phyloP scores from a whole-genome alignment of 2,329 filamentous ascomycete species.

The Talaromyces marneffei region DNA sequence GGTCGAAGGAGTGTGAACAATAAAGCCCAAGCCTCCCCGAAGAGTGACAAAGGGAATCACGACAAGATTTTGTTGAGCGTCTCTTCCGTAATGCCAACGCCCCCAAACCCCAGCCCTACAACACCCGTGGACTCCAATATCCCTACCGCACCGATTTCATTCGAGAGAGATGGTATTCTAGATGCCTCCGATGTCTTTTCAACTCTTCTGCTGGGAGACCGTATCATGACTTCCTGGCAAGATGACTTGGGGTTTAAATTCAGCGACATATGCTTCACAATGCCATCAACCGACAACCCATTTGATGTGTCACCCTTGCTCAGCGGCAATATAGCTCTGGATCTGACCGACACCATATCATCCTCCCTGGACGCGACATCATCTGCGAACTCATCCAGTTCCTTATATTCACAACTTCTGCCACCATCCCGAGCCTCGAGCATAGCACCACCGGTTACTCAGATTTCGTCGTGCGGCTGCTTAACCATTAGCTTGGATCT shows the following conservation, averaged over 20 bases:
- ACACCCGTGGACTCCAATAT: neutral
- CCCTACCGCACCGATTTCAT: neutral
- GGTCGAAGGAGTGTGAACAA: constrained; percentile 20
- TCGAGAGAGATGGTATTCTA: neutral
- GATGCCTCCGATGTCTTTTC: neutral
- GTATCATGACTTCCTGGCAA: neutral
- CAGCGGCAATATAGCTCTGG: neutral
- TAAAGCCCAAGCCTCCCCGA: neutral
- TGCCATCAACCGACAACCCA: neutral
- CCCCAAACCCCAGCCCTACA: neutral
- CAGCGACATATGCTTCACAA: neutral
- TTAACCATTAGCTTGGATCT: neutral
- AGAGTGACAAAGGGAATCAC: neutral
- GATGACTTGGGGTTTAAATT: neutral
- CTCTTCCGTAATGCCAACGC: neutral
- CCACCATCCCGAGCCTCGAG: neutral
- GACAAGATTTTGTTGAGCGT: neutral
- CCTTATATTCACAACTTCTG: neutral
- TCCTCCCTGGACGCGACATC: neutral
- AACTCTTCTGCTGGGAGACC: neutral
- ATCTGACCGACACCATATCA: neutral
- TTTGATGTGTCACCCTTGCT: neutral
- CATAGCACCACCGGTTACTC: neutral
- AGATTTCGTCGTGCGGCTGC: neutral
- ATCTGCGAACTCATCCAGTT: neutral